Evolutionary conservation across 768 basidiomycete species (phyloP), one percentile per base, ranked within the genome.

Genomic region (Phlegmacium glaucopus): DNA sequence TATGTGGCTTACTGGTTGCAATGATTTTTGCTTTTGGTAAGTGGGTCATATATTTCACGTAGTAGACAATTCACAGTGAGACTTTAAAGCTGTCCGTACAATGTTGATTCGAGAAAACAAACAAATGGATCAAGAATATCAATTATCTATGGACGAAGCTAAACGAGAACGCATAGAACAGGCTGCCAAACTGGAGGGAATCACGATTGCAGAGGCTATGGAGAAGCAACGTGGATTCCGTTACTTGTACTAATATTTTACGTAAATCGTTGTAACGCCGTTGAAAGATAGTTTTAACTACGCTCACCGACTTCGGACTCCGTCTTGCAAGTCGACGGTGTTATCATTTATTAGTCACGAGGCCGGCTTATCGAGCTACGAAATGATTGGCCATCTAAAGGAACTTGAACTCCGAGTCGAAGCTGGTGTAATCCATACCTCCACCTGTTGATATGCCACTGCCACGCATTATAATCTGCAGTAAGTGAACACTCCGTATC

Each of bases 171-270:
- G 82, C 32, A 74, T 83, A 36, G 76, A 77, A 53, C 79, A 80
- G 41, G 81, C 80, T 1, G 82, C 82, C 1, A 67, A 68, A 49
- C 57, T 83, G 39, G 81, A 83, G 54, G 80, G 80, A 5, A 72
- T 85, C 22, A 75, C 76, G 1, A 74, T 82, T 48, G 78, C 81
- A 27, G 75, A 83, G 53, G 83, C 81, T 3, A 62, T 82, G 57
- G 72, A 73, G 51, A 72, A 70, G 52, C 72, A 75, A 52, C 78
- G 71, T 56, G 79, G 79, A 1, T 83, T 80, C 65, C 67, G 81
- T 27, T 84, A 82, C 60, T 63, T 22, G 22, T 22, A 22, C 22
- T 22, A 5, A 22, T 22, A n/a, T n/a, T n/a, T n/a, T n/a, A n/a
- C n/a, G n/a, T n/a, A n/a, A n/a, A n/a, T n/a, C n/a, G n/a, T n/a